These are phyloP conservation scores for Cladosporium austrohemisphaericum DNA, from an alignment of 2,329 filamentous ascomycete genomes.

Conservation along the genomic window DNA sequence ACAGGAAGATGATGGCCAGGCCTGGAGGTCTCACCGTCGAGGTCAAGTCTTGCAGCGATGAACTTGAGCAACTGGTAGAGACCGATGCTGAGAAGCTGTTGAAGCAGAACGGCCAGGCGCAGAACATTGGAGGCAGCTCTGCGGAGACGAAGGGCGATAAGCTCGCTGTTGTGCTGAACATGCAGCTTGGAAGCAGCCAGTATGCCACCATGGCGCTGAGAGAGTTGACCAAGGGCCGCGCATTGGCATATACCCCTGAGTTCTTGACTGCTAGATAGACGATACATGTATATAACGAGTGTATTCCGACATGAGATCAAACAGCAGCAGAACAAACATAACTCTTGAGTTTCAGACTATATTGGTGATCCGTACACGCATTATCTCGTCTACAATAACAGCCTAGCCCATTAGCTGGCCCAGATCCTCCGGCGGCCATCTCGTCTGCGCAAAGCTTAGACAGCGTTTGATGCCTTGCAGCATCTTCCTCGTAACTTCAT, in stretches of 20 bases:
- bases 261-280: constrained; percentile 42
- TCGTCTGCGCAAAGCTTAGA: constrained; percentile 90
- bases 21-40: constrained; percentile 64
- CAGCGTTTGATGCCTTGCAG: constrained; percentile 97
- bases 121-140: constrained; percentile 9
- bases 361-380: no score
- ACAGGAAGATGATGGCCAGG: constrained; percentile 76
- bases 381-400: no score
- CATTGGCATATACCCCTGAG: constrained; percentile 61
- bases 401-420: constrained; percentile 86
- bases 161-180: constrained; percentile 66
- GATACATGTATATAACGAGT: background rate
- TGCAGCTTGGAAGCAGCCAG: constrained; percentile 73
- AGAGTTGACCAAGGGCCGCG: constrained; percentile 69
- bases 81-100: constrained; percentile 74
- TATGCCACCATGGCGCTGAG: constrained; percentile 82
- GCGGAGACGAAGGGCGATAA: constrained; percentile 40
- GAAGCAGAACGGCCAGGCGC: constrained; percentile 16
- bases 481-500: constrained; percentile 92
- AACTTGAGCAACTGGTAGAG: constrained; percentile 74
- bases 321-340: no score
- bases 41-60: constrained; percentile 65
- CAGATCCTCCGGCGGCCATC: constrained; percentile 91
- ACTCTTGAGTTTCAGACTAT: no score
- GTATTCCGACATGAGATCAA: no score